Conservation (phyloP, 352 stramenopile species). For the Phytophthora rubi region DNA sequence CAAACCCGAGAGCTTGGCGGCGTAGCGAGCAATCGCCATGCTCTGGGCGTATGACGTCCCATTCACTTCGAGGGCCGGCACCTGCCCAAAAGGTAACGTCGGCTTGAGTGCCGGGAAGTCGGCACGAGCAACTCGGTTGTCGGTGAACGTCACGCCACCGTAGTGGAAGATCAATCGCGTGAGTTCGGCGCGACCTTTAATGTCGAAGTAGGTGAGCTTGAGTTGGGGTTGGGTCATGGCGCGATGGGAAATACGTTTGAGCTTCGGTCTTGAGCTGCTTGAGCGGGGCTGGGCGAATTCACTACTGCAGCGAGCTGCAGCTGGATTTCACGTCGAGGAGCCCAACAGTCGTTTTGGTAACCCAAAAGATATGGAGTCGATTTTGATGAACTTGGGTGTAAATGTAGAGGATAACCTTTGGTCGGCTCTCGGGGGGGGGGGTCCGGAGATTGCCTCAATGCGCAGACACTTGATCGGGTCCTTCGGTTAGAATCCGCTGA, state of each 20-base stretch:
- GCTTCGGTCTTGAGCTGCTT: slow-evolving; percentile 7
- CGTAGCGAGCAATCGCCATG: slow-evolving; percentile 51
- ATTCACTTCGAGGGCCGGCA: slow-evolving; percentile 48
- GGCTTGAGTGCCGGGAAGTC: slow-evolving; percentile 48
- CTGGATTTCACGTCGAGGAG: too few species aligned
- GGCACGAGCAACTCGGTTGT: slow-evolving; percentile 32
- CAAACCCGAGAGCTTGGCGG: slow-evolving; percentile 41
- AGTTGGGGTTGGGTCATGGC: slow-evolving; percentile 36
- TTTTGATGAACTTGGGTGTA: too few species aligned
- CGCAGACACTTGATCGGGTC: slow-evolving; percentile 59
- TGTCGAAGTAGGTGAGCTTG: slow-evolving; percentile 74
- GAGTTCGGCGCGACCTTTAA: slow-evolving; percentile 51
- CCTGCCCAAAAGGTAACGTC: slow-evolving; percentile 46
- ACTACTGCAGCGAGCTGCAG: neutral
- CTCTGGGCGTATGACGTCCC: slow-evolving; percentile 44
- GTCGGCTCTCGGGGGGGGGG: too few species aligned
- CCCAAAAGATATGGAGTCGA: too few species aligned
- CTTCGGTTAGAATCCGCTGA: slow-evolving; percentile 66
- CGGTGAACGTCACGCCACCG: slow-evolving; percentile 43
- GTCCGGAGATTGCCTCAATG: slow-evolving; percentile 50
- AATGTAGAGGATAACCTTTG: too few species aligned
- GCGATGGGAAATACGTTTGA: neutral
- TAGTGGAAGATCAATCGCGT: slow-evolving; percentile 52
- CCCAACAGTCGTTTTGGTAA: too few species aligned
- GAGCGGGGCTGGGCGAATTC: slow-evolving; percentile 1